Evolutionary conservation across 202 grass and related monocot species (phyloP).

Genomic region (Saccharum hybrid): DNA sequence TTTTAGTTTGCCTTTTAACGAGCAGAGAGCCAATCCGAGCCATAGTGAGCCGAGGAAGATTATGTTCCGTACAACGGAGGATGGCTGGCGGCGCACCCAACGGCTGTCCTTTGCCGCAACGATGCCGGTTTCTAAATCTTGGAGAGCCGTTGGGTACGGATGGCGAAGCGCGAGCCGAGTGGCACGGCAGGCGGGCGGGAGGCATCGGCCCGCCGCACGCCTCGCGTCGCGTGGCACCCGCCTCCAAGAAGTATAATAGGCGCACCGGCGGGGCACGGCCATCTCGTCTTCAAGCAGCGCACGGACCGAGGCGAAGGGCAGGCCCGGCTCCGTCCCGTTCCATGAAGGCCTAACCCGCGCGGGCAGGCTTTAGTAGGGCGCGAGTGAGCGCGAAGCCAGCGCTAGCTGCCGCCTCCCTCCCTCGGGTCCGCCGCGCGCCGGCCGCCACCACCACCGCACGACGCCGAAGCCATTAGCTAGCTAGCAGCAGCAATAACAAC

Average conservation of each 20-base stretch:
- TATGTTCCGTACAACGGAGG: too few relatives aligned
- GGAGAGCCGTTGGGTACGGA: background rate
- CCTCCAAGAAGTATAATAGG: constrained; percentile 1
- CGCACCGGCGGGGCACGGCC: background rate
- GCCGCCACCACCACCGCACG: background rate
- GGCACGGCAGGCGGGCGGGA: background rate
- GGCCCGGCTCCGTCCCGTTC: constrained; percentile 34
- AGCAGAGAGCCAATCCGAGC: too few relatives aligned
- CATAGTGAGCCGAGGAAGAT: too few relatives aligned
- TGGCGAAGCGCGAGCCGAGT: background rate
- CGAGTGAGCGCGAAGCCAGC: background rate
- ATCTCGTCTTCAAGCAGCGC: constrained; percentile 39
- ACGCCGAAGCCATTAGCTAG: background rate
- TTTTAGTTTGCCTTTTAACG: too few relatives aligned
- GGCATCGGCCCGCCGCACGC: background rate
- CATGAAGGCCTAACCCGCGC: constrained; percentile 42
- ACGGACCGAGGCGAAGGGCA: constrained; percentile 45
- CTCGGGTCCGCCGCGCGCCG: background rate
- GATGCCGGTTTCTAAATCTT: too few relatives aligned
- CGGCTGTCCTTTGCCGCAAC: too few relatives aligned
- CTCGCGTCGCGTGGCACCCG: background rate
- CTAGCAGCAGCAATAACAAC: background rate
- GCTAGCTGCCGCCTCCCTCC: background rate
- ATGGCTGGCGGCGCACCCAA: too few relatives aligned
- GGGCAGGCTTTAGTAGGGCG: background rate